phyloP scores from a whole-genome alignment of 768 basidiomycete species.

The Candolleomyces eurysporus region DNA sequence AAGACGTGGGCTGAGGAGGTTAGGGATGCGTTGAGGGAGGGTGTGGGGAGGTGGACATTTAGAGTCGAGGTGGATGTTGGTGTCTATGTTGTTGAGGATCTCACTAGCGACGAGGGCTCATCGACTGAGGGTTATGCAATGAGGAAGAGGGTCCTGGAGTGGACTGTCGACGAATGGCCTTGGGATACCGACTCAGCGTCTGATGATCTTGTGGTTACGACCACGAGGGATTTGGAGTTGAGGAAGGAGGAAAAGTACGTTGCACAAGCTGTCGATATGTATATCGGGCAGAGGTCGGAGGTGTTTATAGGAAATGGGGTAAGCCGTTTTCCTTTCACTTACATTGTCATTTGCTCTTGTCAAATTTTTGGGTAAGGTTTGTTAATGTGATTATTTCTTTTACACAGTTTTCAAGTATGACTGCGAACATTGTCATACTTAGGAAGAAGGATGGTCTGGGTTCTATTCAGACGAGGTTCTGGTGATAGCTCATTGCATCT shows the following conservation, averaged over 20 bases:
- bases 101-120: neutral
- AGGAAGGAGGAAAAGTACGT: constrained; percentile 56
- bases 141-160: neutral
- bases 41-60: neutral
- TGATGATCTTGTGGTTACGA: constrained; percentile 16
- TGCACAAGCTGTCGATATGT: constrained; percentile 65
- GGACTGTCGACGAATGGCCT: neutral
- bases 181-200: neutral
- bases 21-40: constrained; percentile 31
- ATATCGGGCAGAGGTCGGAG: constrained; percentile 60
- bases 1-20: constrained; percentile 47
- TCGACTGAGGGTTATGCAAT: constrained; percentile 14
- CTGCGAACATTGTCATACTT: constrained; percentile 33
- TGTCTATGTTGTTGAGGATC: too few relatives aligned
- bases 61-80: neutral
- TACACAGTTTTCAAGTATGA: constrained; percentile 36
- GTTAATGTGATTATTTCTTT: neutral
- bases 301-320: constrained; percentile 73
- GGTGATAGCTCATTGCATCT: constrained; percentile 15
- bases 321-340: constrained; percentile 23
- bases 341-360: neutral
- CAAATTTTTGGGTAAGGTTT: neutral
- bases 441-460: constrained; percentile 28
- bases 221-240: constrained; percentile 52
- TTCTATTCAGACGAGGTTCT: constrained; percentile 28